Conservation (phyloP, 2,329 filamentous ascomycete species). For the Epichloe glyceriae region DNA sequence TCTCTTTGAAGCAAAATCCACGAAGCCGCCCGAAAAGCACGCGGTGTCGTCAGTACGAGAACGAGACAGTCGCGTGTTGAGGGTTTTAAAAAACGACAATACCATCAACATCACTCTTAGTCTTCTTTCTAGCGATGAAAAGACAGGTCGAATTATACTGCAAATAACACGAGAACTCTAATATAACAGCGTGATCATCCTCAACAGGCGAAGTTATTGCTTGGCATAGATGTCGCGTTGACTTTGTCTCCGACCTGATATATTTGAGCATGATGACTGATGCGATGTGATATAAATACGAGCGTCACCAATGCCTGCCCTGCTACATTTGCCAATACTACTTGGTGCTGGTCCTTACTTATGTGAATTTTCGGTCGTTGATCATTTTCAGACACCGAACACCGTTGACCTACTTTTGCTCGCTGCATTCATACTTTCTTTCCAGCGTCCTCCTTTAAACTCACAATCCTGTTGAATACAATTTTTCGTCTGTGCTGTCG, state of each 20-base stretch:
- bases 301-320: neutral
- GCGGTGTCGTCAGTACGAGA: neutral
- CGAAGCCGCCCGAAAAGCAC: neutral
- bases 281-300: neutral
- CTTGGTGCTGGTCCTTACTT: neutral
- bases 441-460: slow-evolving; percentile 74
- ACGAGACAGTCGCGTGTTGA: too few species aligned
- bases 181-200: too few species aligned
- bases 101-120: too few species aligned
- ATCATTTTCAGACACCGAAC: neutral
- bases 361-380: neutral
- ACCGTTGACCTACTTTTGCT: neutral
- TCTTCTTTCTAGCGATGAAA: too few species aligned
- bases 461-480: slow-evolving; percentile 83
- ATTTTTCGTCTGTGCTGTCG: slow-evolving; percentile 66
- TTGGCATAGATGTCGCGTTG: neutral
- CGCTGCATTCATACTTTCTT: slow-evolving; percentile 30
- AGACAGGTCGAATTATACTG: too few species aligned
- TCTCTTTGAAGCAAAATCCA: neutral
- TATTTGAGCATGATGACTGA: neutral
- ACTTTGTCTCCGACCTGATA: neutral
- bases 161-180: too few species aligned
- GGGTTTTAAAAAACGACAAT: too few species aligned
- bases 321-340: neutral
- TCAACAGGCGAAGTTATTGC: too few species aligned